Percentiles rank a stretch among this genome's conserved stretches.
Conservation (phyloP, 495 filamentous ascomycete species). For the Xylaria telfairii region DNA sequence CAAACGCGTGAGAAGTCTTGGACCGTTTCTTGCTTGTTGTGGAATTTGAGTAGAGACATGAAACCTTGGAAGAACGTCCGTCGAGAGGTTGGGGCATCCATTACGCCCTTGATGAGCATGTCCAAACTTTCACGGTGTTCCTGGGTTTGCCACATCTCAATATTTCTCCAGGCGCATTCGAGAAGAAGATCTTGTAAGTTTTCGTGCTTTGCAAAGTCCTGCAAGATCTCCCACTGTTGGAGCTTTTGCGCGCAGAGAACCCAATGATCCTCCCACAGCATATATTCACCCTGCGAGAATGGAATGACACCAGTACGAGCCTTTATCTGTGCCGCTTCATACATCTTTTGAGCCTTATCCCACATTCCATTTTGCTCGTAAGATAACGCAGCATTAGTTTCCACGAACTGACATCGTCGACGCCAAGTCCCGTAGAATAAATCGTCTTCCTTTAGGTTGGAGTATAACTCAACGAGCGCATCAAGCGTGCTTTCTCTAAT, state of each 20-base stretch:
- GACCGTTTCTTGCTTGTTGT: conserved; percentile 81
- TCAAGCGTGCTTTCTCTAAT: conserved; percentile 94
- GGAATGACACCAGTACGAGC: conserved; percentile 90
- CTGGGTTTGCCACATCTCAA: conserved; percentile 87
- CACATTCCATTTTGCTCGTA: conserved; percentile 99
- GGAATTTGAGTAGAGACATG: conserved; percentile 91
- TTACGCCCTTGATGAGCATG: conserved; percentile 89
- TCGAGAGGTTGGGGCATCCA: conserved; percentile 93
- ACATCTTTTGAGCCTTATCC: conserved; percentile 96
- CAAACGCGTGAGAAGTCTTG: conserved; percentile 86
- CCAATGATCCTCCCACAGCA: conserved; percentile 99
- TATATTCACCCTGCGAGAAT: conserved; percentile 96
- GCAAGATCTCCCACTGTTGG: conserved; percentile 97
- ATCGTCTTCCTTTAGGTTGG: conserved; percentile 89
- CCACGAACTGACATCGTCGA: conserved; percentile 89
- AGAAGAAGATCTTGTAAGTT: conserved; percentile 97
- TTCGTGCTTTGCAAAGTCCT: conserved; percentile 98
- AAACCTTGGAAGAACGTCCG: conserved; percentile 97
- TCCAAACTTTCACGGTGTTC: conserved; percentile 89
- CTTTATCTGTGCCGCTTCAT: conserved; percentile 95
- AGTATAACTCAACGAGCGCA: conserved; percentile 88
- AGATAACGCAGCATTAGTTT: conserved; percentile 94
- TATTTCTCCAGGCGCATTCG: conserved; percentile 91
- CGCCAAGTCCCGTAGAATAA: conserved; percentile 98
- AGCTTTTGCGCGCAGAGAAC: conserved; percentile 95